Conservation (phyloP, 106 monocot genomes). For the Acanthochlamys bracteata region DNA sequence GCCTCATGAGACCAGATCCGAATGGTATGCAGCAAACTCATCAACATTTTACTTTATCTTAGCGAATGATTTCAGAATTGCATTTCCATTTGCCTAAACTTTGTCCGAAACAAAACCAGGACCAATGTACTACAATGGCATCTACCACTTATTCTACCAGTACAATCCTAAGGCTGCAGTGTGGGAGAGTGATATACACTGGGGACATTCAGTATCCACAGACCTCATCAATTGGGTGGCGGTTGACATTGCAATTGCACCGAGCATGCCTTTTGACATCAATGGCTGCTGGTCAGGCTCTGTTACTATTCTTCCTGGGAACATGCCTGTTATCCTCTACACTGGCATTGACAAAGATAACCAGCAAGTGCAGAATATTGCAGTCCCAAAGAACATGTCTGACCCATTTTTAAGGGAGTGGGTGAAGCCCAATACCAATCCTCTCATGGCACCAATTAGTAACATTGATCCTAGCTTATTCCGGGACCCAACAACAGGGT, state of each 20-base stretch:
- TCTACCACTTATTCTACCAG: constrained; percentile 55
- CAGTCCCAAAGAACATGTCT: constrained; percentile 34
- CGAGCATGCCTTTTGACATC: constrained; percentile 28
- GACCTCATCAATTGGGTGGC: constrained; percentile 52
- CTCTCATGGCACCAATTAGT: constrained; percentile 16
- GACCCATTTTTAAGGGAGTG: constrained; percentile 46
- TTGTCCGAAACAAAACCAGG: constrained; percentile 9
- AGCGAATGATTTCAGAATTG: no score
- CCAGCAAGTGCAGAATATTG: constrained; percentile 50
- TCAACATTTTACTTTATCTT: no score
- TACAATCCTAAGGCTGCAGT: constrained; percentile 30
- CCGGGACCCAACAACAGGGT: constrained; percentile 30
- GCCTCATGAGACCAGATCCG: neutral
- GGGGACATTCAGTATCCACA: constrained; percentile 53
- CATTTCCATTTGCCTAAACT: neutral
- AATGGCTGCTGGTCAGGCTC: constrained; percentile 63
- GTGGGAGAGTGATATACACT: constrained; percentile 38
- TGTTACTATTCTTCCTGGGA: constrained; percentile 34
- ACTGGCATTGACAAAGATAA: constrained; percentile 27
- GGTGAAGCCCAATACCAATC: constrained; percentile 38
- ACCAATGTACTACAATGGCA: constrained; percentile 62
- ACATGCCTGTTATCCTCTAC: constrained; percentile 46
- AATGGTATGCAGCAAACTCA: constrained; percentile 5
- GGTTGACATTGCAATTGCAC: constrained; percentile 27
- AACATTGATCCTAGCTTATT: constrained; percentile 7